Conservation (phyloP, 2,329 filamentous ascomycete species). For the Aureobasidium sp. region DNA sequence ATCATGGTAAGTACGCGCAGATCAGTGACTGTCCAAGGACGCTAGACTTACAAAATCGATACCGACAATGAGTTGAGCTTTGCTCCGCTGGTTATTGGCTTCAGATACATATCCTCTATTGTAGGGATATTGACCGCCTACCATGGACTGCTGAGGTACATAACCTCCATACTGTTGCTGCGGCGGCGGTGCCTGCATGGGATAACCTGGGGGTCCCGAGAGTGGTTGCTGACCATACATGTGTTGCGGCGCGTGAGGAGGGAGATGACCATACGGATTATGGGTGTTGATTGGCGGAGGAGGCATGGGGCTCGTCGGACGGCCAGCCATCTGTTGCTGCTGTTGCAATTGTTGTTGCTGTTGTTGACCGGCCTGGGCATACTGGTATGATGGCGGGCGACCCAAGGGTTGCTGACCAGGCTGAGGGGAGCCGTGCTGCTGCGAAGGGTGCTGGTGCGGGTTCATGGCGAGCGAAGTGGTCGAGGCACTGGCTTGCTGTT, state of each 20-base stretch:
- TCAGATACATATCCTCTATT: slow-evolving; percentile 52
- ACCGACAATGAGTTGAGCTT: slow-evolving; percentile 94
- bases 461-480: slow-evolving; percentile 34
- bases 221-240: slow-evolving; percentile 34
- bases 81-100: slow-evolving; percentile 78
- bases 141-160: slow-evolving; percentile 16
- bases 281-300: slow-evolving; percentile 42
- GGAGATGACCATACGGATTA: slow-evolving; percentile 38
- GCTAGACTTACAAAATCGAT: slow-evolving; percentile 80
- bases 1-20: slow-evolving; percentile 5
- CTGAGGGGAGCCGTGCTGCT: slow-evolving; percentile 28
- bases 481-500: slow-evolving; percentile 34
- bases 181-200: slow-evolving; percentile 29
- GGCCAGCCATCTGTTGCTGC: slow-evolving; percentile 39
- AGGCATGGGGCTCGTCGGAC: slow-evolving; percentile 41
- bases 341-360: slow-evolving; percentile 34
- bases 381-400: slow-evolving; percentile 58
- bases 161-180: slow-evolving; percentile 17
- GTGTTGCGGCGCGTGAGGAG: slow-evolving; percentile 26
- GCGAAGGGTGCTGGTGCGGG: slow-evolving; percentile 33
- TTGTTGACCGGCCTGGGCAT: slow-evolving; percentile 37
- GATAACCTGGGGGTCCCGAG: slow-evolving; percentile 31
- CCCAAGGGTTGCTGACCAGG: slow-evolving; percentile 45
- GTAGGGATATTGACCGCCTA: slow-evolving; percentile 14
- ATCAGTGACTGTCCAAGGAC: slow-evolving; percentile 1